Conservation (phyloP, 148 eudicot species). For the Rhododendron molle region DNA sequence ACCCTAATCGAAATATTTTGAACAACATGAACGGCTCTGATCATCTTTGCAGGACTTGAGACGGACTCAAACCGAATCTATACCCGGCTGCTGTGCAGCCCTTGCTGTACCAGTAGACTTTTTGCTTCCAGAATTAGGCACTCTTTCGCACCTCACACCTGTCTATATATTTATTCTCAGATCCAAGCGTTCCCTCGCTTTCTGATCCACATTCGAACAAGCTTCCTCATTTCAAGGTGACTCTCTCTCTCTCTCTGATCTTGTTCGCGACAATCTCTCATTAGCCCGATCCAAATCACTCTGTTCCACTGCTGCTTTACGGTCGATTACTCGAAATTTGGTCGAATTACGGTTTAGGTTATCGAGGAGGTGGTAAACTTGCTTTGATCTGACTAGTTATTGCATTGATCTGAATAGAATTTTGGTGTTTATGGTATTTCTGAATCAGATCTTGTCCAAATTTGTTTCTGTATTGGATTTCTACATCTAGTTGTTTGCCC, state of each 20-base stretch:
- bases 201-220: not conserved
- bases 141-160: not conserved
- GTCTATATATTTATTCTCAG: not conserved
- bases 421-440: not conserved
- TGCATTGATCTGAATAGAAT: not conserved
- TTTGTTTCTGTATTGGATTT: not conserved
- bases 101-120: too few relatives aligned
- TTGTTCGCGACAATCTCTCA: not conserved
- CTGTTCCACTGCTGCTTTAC: not conserved
- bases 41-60: too few relatives aligned
- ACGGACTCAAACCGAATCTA: too few relatives aligned
- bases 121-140: not conserved
- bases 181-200: constrained; percentile 4
- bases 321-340: not conserved
- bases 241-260: constrained; percentile 16
- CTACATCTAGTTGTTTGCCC: too few relatives aligned
- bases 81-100: too few relatives aligned
- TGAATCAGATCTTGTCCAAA: constrained; percentile 1
- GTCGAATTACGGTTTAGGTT: not conserved
- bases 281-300: not conserved
- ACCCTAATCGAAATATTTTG: too few relatives aligned
- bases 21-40: too few relatives aligned
- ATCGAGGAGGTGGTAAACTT: not conserved
- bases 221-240: constrained; percentile 3
- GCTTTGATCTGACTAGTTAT: not conserved